Evolutionary conservation across 2,329 filamentous ascomycete genomes (phyloP), one percentile per base, ranked within the genome.

Genomic region (Coniochaeta sp.): DNA sequence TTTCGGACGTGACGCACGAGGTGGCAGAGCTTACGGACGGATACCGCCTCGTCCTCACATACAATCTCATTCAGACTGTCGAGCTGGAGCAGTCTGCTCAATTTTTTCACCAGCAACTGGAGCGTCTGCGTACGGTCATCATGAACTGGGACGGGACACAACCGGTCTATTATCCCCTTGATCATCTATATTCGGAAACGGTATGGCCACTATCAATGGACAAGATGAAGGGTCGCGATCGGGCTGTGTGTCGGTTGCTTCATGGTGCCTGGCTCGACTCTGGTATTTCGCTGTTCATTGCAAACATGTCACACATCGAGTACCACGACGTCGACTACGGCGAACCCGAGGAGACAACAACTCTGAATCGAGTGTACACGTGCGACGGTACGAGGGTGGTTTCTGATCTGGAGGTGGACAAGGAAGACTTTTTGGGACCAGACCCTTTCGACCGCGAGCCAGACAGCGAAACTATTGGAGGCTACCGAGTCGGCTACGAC

Each of bases 1-100:
- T 75, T 53, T 69, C 73, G 0, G 74, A 78, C 53, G 73, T 79
- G 1, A 66, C 62, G 3, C 73, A 77, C 56, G 73, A 78, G 59
- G 64, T 76, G 48, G 65, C 67, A 35, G 65, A 66, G 4, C 61
- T 79, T 1, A 63, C 56, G 1, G 65, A 65, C 0, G 74, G 76
- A 1, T 68, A 73, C 55, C 71, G 76, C 1, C 59, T 73, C 2
- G 72, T 75, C 5, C 56, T 78, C 20, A 76, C 70, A 0, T 81
- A 78, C 60, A 77, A 78, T 52, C 63, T 79, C 6, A 58, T 76
- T 14, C 61, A 69, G 31, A 54, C 45, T 1, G 35, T 18, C 26
- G 35, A 12, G n/a, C 5, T 22, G 4, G 45, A 48, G 5, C 52
- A 53, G 13, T 59, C 57, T 9, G 57, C 58, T 9, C 28, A 20